Evolutionary conservation across 441 rosid genomes (phyloP).

Genomic region (Metrosideros polymorpha): DNA sequence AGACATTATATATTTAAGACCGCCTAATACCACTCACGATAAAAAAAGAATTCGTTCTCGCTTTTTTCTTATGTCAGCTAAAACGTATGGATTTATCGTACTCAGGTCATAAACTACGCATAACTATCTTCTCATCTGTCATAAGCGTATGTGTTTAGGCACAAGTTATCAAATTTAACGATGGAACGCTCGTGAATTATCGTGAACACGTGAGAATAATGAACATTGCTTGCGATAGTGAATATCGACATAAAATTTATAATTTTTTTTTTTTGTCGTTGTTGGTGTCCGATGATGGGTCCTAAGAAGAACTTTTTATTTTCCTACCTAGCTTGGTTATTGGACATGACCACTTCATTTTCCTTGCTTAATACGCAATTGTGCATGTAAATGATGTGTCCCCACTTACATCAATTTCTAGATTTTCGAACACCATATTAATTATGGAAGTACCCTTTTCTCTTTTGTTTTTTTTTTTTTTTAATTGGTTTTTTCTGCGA

Average conservation of each 20-base stretch:
- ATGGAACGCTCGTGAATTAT: neutral
- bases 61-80: neutral
- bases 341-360: neutral
- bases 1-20: neutral
- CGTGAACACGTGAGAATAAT: neutral
- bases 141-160: no score
- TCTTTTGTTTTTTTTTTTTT: fast-evolving
- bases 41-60: neutral
- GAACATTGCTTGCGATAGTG: neutral
- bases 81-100: neutral
- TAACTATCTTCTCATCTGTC: neutral
- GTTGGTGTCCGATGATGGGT: neutral
- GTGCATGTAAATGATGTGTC: neutral
- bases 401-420: neutral
- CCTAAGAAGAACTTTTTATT: neutral
- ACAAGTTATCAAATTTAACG: neutral
- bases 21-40: neutral
- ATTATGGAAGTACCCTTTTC: neutral
- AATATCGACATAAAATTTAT: neutral
- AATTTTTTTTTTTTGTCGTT: neutral
- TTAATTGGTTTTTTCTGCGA: neutral
- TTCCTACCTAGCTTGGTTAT: neutral
- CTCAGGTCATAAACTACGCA: neutral
- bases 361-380: neutral
- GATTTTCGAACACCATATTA: neutral